A percentile compares a stretch with the other conserved stretches of the same genome.
These are phyloP conservation scores for Tulasnella sp. DNA, from an alignment of 768 basidiomycete species.

Conservation along the genomic window DNA sequence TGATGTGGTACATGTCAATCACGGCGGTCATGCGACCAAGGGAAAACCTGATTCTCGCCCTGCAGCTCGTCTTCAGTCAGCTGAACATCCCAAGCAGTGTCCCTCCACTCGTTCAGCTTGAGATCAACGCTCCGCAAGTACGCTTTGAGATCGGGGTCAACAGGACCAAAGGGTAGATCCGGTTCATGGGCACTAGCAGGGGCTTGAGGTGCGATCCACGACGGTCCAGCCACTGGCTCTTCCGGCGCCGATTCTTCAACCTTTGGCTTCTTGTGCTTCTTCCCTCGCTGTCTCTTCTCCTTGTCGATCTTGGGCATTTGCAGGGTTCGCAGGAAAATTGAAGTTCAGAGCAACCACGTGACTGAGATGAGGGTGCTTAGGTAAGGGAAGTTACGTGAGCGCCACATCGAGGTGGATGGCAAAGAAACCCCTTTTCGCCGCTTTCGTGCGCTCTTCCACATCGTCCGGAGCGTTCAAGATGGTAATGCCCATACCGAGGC, in stretches of 20 bases:
- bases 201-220: constrained; percentile 52
- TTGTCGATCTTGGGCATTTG: constrained; percentile 10
- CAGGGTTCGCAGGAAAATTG: neutral
- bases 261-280: constrained; percentile 7
- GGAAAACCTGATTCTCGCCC: constrained; percentile 36
- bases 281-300: constrained; percentile 15
- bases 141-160: constrained; percentile 83
- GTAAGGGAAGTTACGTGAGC: neutral
- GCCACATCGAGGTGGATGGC: no score
- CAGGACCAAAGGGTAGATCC: constrained; percentile 74
- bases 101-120: constrained; percentile 82
- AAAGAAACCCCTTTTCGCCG: no score
- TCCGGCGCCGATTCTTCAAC: neutral
- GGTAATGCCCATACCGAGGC: no score
- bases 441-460: no score
- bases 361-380: neutral
- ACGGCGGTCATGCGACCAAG: neutral
- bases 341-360: neutral
- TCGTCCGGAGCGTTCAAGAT: no score
- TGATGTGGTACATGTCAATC: constrained; percentile 11
- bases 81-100: constrained; percentile 31
- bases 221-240: constrained; percentile 35
- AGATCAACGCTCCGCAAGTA: constrained; percentile 85
- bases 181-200: constrained; percentile 3
- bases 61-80: constrained; percentile 28